These are phyloP conservation scores for Phytopythium litorale DNA, from an alignment of 352 stramenopile species.

Conservation along the genomic window DNA sequence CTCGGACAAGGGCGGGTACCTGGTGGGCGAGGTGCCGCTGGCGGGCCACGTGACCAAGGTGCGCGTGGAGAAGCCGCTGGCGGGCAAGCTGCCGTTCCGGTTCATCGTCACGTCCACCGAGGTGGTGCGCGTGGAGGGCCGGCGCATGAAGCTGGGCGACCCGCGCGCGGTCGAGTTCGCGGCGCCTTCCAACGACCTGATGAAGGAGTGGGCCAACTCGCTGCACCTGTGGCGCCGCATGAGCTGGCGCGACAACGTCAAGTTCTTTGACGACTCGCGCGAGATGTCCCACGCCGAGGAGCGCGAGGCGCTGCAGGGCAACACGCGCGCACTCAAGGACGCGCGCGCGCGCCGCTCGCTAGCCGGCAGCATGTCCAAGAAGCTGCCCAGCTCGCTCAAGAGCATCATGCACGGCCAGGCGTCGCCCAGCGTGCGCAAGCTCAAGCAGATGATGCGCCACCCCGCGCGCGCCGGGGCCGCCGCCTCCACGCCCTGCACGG, in stretches of 20 bases:
- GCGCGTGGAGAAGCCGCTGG: constrained; percentile 57
- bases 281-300: constrained; percentile 57
- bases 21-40: constrained; percentile 58
- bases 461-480: constrained; percentile 12
- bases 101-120: constrained; percentile 66
- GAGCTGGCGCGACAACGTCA: constrained; percentile 88
- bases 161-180: constrained; percentile 61
- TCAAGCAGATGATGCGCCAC: constrained; percentile 53
- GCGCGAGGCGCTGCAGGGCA: constrained; percentile 44
- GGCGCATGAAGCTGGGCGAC: constrained; percentile 74
- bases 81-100: constrained; percentile 68
- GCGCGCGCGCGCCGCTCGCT: constrained; percentile 33
- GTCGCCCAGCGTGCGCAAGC: constrained; percentile 66
- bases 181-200: constrained; percentile 64
- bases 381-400: constrained; percentile 56
- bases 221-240: constrained; percentile 81
- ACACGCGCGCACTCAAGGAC: constrained; percentile 57
- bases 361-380: constrained; percentile 22
- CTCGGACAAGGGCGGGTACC: constrained; percentile 65
- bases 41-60: constrained; percentile 75
- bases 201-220: constrained; percentile 86
- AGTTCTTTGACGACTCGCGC: constrained; percentile 66
- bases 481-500: constrained; percentile 28
- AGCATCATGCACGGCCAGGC: constrained; percentile 53
- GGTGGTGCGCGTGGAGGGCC: constrained; percentile 71